Evolutionary conservation across 2,329 filamentous ascomycete genomes (phyloP).

Genomic region (Bipolaris bicolor): DNA sequence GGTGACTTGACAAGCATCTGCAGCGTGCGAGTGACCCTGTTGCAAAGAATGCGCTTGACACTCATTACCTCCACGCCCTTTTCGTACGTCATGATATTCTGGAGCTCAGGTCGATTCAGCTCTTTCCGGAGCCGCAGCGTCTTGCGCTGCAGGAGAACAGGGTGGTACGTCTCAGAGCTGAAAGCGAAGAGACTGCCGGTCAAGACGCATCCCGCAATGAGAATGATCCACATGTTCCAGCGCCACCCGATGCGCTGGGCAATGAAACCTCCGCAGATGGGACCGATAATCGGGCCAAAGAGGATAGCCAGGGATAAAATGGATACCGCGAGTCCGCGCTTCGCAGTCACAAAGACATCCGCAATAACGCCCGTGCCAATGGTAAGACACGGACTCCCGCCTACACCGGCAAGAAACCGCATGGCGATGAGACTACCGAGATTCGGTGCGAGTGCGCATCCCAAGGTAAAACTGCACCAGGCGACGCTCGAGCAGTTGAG

Average conservation of each 20-base stretch:
- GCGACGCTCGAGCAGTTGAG: slow-evolving; percentile 52
- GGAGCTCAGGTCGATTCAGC: slow-evolving; percentile 53
- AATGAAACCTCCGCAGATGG: slow-evolving; percentile 46
- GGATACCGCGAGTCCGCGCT: slow-evolving; percentile 43
- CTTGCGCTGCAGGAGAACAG: slow-evolving; percentile 61
- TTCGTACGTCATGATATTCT: slow-evolving; percentile 49
- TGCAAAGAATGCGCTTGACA: slow-evolving; percentile 27
- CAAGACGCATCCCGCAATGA: slow-evolving; percentile 35
- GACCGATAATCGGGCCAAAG: slow-evolving; percentile 42
- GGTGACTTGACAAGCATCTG: slow-evolving; percentile 42
- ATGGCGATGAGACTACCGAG: slow-evolving; percentile 43
- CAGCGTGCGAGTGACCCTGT: slow-evolving; percentile 47
- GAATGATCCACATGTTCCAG: slow-evolving; percentile 46
- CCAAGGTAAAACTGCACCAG: slow-evolving; percentile 59
- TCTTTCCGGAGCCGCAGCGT: slow-evolving; percentile 59
- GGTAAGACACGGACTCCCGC: slow-evolving; percentile 42
- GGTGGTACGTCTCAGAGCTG: slow-evolving; percentile 57
- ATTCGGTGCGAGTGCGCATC: slow-evolving; percentile 48
- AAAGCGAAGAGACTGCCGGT: slow-evolving; percentile 46
- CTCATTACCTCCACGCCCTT: slow-evolving; percentile 25
- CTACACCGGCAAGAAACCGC: slow-evolving; percentile 25
- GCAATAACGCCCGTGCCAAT: slow-evolving; percentile 46
- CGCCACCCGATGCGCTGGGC: slow-evolving; percentile 34
- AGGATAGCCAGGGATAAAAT: slow-evolving; percentile 40
- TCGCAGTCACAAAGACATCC: slow-evolving; percentile 41